Conservation (phyloP, 2,329 filamentous ascomycete species). For the Saccharata proteae region DNA sequence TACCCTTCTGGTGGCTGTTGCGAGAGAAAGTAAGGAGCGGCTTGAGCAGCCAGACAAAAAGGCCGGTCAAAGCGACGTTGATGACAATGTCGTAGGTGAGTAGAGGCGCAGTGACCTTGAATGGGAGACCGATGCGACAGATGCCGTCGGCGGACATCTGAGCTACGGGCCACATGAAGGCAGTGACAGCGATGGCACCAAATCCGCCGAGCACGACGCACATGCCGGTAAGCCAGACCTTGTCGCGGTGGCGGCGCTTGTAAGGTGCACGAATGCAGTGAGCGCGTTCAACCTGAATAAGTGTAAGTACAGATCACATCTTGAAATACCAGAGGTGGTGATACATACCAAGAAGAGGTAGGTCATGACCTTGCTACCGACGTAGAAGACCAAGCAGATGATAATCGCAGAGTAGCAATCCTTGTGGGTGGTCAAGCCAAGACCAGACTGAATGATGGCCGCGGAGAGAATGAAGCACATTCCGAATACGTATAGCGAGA, state of each 20-base stretch:
- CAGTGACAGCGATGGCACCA: conserved; percentile 16
- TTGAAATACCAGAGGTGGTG: conserved; percentile 11
- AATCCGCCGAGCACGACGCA: conserved; percentile 17
- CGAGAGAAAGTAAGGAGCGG: conserved; percentile 19
- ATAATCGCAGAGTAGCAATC: conserved; percentile 23
- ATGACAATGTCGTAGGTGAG: conserved; percentile 26
- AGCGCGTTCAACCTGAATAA: conserved; percentile 25
- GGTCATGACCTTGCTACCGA: conserved; percentile 21
- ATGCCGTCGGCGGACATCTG: conserved; percentile 20
- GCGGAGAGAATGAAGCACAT: conserved; percentile 23
- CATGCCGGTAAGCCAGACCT: conserved; percentile 23
- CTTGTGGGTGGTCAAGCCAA: conserved; percentile 15
- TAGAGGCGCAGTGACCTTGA: conserved; percentile 23
- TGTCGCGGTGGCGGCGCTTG: conserved; percentile 19
- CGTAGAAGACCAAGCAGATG: conserved; percentile 27
- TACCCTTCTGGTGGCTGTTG: background rate
- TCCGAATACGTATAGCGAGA: conserved; percentile 22
- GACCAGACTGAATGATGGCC: conserved; percentile 20
- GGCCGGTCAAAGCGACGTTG: conserved; percentile 26
- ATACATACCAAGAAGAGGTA: conserved; percentile 10
- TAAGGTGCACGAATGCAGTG: conserved; percentile 25
- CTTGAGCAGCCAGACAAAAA: conserved; percentile 26
- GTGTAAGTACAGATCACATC: background rate
- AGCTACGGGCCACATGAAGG: conserved; percentile 20
- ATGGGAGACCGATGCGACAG: conserved; percentile 29